Conservation (phyloP, 169 alveolate species). For the Cryptosporidium ubiquitum region DNA sequence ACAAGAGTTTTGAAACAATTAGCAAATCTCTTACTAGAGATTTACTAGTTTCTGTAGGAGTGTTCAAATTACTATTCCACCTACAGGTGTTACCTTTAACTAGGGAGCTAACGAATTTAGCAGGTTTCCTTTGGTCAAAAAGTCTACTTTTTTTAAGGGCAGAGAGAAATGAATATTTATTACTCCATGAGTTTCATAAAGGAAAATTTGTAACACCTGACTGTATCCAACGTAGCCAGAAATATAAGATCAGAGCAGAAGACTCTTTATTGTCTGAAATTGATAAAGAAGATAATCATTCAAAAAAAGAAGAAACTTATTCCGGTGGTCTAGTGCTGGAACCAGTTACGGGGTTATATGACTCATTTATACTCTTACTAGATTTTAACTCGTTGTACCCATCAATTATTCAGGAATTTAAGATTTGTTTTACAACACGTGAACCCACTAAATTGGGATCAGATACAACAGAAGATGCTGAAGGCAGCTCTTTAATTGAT, state of each 20-base stretch:
- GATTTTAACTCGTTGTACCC: slow-evolving; percentile 99
- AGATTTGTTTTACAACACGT: slow-evolving; percentile 98
- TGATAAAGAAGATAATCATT: slow-evolving; percentile 78
- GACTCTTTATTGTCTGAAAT: slow-evolving; percentile 75
- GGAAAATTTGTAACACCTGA: slow-evolving; percentile 88
- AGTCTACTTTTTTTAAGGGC: slow-evolving; percentile 90
- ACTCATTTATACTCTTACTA: slow-evolving; percentile 92
- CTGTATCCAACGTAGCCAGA: slow-evolving; percentile 73
- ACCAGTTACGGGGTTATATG: slow-evolving; percentile 97
- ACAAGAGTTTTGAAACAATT: slow-evolving; percentile 19
- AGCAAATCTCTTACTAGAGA: slow-evolving; percentile 10
- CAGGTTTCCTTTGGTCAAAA: slow-evolving; percentile 96
- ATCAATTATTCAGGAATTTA: slow-evolving; percentile 98
- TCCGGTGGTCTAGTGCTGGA: slow-evolving; percentile 98
- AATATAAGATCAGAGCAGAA: slow-evolving; percentile 63
- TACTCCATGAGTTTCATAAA: slow-evolving; percentile 93
- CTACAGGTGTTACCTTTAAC: slow-evolving; percentile 93
- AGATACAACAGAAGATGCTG: slow-evolving; percentile 29
- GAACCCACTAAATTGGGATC: slow-evolving; percentile 78
- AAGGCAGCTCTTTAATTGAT: background rate
- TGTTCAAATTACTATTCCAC: slow-evolving; percentile 42
- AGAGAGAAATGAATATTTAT: slow-evolving; percentile 95
- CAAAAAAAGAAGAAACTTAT: slow-evolving; percentile 84
- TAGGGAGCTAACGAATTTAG: slow-evolving; percentile 93
- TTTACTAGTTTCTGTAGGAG: slow-evolving; percentile 23